Percentiles rank a stretch among this genome's conserved stretches.
phyloP scores from a whole-genome alignment of 345 rosid species.

The Trapa incisa region DNA sequence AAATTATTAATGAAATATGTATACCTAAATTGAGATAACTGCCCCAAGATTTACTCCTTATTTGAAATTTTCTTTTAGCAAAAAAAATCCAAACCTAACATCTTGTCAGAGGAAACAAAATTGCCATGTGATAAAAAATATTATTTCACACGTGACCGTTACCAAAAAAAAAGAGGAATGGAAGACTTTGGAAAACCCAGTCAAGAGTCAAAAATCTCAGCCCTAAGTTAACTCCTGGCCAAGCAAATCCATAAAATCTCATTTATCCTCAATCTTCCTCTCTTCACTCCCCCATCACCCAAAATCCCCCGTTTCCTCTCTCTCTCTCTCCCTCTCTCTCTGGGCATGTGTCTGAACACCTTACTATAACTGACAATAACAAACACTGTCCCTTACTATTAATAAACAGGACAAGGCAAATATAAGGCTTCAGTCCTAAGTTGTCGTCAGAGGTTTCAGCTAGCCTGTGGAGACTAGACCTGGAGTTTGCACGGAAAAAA shows the following conservation, averaged over 20 bases:
- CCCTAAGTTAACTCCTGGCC: constrained; percentile 36
- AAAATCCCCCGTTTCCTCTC: constrained; percentile 18
- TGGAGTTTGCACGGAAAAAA: background rate
- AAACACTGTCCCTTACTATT: background rate
- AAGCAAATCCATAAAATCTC: constrained; percentile 9
- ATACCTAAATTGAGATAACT: too few species aligned
- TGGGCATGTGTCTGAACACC: background rate
- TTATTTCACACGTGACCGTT: background rate
- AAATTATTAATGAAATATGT: too few species aligned
- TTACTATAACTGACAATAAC: background rate
- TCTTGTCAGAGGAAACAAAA: too few species aligned
- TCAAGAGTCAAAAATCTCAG: constrained; percentile 25
- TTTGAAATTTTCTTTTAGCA: too few species aligned
- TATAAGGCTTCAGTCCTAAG: background rate
- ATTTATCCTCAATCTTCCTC: background rate
- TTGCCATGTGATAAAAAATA: too few species aligned
- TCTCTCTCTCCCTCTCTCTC: constrained; percentile 12
- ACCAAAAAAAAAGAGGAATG: constrained; percentile 18
- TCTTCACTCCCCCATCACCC: constrained; percentile 10
- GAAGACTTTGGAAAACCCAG: constrained; percentile 17
- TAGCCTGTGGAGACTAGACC: background rate
- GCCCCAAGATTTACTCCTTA: too few species aligned
- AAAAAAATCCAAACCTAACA: too few species aligned
- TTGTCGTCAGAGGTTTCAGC: background rate
- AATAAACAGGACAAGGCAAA: background rate